Conservation (phyloP, 192 early-diverging fungal species). For the Pilobolus umbonatus region DNA sequence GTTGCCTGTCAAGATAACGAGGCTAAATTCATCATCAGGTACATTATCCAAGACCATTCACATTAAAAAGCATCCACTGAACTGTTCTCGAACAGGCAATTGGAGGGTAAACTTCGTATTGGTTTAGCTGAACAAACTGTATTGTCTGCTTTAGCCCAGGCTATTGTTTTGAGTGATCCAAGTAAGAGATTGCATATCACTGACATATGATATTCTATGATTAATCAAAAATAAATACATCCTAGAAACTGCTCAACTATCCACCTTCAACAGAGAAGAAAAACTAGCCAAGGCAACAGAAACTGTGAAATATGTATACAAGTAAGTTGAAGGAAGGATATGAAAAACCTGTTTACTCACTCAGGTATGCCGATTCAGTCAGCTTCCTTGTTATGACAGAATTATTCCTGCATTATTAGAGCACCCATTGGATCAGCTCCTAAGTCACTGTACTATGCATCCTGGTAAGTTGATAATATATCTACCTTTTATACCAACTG, state of each 20-base stretch:
- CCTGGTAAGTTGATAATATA: conserved; percentile 51
- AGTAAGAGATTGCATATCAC: no score
- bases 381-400: conserved; percentile 89
- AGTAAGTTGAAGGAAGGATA: conserved; percentile 32
- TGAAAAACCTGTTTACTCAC: no score
- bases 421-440: conserved; percentile 63
- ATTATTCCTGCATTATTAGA: conserved; percentile 85
- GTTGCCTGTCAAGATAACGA: conserved; percentile 73
- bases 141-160: conserved; percentile 82
- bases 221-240: no score
- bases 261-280: conserved; percentile 41
- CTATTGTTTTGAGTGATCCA: conserved; percentile 59
- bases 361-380: conserved; percentile 51
- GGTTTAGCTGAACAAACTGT: conserved; percentile 94
- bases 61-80: not conserved
- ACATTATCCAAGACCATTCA: not conserved
- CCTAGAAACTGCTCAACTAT: conserved; percentile 33
- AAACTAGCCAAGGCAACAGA: conserved; percentile 42
- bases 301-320: conserved; percentile 64
- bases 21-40: conserved; percentile 84
- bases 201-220: no score
- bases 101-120: conserved; percentile 94
- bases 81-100: conserved; percentile 44
- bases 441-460: conserved; percentile 80
- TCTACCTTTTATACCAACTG: not conserved